These are phyloP conservation scores for Coriaria nepalensis DNA, from an alignment of 306 rosid species.

Conservation along the genomic window DNA sequence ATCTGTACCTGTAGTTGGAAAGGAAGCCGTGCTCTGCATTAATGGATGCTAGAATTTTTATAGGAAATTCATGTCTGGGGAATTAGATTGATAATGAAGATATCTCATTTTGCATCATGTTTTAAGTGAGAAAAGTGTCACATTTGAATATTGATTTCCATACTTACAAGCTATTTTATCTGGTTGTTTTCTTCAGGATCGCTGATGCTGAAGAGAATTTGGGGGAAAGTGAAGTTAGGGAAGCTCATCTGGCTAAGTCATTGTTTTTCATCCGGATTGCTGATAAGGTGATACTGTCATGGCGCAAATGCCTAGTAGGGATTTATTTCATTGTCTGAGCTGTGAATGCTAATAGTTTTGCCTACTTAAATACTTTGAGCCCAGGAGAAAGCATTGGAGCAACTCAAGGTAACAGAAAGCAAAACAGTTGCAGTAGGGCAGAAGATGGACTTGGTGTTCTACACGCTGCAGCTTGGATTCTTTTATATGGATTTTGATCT, in stretches of 20 bases:
- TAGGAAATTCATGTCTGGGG: too few species aligned
- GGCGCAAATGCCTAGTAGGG: neutral
- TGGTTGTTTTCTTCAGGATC: conserved; percentile 43
- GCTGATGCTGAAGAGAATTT: conserved; percentile 97
- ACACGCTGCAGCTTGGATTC: conserved; percentile 84
- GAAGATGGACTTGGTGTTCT: conserved; percentile 92
- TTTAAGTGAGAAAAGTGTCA: too few species aligned
- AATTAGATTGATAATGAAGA: too few species aligned
- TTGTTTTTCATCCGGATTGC: conserved; percentile 76
- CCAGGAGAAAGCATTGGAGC: conserved; percentile 87
- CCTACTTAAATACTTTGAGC: conserved; percentile 4
- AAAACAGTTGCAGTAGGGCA: conserved; percentile 97
- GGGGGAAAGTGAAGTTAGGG: conserved; percentile 99
- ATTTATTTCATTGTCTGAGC: neutral
- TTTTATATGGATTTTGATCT: conserved; percentile 96
- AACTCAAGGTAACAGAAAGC: conserved; percentile 80
- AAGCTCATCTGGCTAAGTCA: conserved; percentile 95
- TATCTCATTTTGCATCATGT: too few species aligned
- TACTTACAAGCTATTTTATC: too few species aligned
- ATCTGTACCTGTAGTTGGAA: too few species aligned
- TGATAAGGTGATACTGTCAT: conserved; percentile 48
- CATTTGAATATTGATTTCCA: too few species aligned
- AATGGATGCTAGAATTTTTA: too few species aligned
- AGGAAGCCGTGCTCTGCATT: too few species aligned
- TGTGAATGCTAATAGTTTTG: conserved; percentile 1